phyloP scores from a whole-genome alignment of 1,284 basidiomycete genomes.

The Ceratobasidium papillatum region DNA sequence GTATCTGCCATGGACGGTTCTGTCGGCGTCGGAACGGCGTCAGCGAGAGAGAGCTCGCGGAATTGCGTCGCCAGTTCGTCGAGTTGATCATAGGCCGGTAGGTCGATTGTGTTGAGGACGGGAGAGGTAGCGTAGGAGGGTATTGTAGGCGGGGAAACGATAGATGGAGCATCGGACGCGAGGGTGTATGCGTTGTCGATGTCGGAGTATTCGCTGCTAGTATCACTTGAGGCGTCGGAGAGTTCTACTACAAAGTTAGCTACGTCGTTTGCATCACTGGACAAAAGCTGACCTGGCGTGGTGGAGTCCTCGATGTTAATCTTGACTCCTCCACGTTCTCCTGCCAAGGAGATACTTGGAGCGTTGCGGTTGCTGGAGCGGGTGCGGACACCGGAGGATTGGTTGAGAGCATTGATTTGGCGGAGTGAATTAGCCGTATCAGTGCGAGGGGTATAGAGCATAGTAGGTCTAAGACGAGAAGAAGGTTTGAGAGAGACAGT shows the following conservation, averaged over 20 bases:
- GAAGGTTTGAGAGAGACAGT: background rate
- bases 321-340: background rate
- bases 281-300: background rate
- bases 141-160: background rate
- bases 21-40: background rate
- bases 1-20: background rate
- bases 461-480: background rate
- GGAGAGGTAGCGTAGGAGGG: background rate
- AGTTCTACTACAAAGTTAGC: conserved; percentile 14
- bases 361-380: background rate
- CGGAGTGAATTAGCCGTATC: background rate
- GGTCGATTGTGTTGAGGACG: background rate
- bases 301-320: background rate
- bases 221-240: background rate
- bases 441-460: background rate
- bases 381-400: background rate
- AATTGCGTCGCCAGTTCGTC: background rate
- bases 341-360: background rate
- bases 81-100: background rate
- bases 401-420: background rate
- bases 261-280: background rate
- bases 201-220: background rate
- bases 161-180: background rate
- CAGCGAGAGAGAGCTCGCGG: background rate
- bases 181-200: background rate